A percentile compares a stretch with the other conserved stretches of the same genome.
These are phyloP conservation scores for Beauveria sp. DNA, from an alignment of 2,329 filamentous ascomycete species.

Conservation along the genomic window DNA sequence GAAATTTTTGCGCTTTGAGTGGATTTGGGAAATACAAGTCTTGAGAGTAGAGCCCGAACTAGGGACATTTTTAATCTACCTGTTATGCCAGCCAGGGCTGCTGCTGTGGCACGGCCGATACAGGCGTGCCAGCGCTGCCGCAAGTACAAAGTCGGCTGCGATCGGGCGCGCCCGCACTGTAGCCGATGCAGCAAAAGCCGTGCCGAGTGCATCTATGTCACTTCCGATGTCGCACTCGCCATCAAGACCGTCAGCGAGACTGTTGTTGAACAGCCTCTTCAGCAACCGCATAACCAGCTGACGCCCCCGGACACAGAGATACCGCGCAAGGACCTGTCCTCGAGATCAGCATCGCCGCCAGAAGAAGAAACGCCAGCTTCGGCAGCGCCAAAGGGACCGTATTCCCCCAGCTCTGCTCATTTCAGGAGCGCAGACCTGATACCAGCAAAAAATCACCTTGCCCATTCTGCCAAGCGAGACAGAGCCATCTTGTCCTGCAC, in stretches of 20 bases:
- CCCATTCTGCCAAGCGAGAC: neutral
- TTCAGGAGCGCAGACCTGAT: neutral
- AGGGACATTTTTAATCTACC: neutral
- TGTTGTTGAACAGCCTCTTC: neutral
- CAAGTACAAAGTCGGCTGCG: conserved; percentile 11
- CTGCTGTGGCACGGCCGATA: neutral
- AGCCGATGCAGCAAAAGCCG: neutral
- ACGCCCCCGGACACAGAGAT: neutral
- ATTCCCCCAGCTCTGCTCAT: neutral
- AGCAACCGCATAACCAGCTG: neutral
- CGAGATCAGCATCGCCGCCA: neutral
- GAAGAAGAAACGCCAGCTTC: neutral
- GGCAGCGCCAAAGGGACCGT: neutral
- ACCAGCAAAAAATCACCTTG: neutral
- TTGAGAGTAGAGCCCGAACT: neutral
- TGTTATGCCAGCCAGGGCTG: neutral
- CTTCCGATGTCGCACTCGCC: neutral
- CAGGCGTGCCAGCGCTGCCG: conserved; percentile 10
- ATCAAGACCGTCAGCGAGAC: no score
- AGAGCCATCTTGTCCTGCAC: conserved; percentile 11
- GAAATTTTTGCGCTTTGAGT: neutral
- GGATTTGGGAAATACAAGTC: neutral
- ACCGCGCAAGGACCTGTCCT: neutral
- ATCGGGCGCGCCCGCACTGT: conserved; percentile 1
- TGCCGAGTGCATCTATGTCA: neutral